Evolutionary conservation across 1,284 basidiomycete genomes (phyloP), one percentile per base, ranked within the genome.

Genomic region (Gastroboletus turbinatus): DNA sequence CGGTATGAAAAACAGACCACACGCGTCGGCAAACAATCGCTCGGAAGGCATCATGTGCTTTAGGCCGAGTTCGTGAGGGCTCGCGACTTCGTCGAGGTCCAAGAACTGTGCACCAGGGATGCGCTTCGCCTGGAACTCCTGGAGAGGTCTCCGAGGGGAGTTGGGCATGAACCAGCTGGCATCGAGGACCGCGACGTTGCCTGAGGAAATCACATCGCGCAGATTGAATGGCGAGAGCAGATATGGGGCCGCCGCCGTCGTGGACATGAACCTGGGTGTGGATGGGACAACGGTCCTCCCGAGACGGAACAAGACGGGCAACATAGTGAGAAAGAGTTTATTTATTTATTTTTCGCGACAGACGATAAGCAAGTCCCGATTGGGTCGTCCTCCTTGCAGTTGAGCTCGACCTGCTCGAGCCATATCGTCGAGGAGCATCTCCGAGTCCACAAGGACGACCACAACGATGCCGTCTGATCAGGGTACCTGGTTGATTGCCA

Each of bases 41-140:
- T 76, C 77, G 19, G 78, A 74, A 5, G 96, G 96, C 82, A 98
- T 88, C 95, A 98, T 98, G 75, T 98, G 96, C 65, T 90, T 90
- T 19, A 98, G 77, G 14, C 88, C 89, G 5, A 94, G 78, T 66
- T 85, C 78, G 67, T 88, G 81, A 10, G 81, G 68, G 57, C 81
- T 84, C 2, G 89, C 85, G 23, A 92, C 87, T 48, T 84, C 79
- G 71, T 96, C 96, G 36, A 98, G 79, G 71, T 97, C 89, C 65
- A 96, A 82, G 66, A 89, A 92, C 30, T 80, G 83, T 0, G 94
- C 86, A 7, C 81, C 78, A 6, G 89, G 90, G 35, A 98, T 82
- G 38, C 90, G 83, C 57, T 82, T 84, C n/a, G 74, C 67, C 14
- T 76, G 65, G 61, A 84, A 94, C 69, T 95, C 94, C 29, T 82